Evolutionary conservation across 192 early-diverging fungal species (phyloP), one percentile per base, ranked within the genome.

Genomic region (Backusella luteola): DNA sequence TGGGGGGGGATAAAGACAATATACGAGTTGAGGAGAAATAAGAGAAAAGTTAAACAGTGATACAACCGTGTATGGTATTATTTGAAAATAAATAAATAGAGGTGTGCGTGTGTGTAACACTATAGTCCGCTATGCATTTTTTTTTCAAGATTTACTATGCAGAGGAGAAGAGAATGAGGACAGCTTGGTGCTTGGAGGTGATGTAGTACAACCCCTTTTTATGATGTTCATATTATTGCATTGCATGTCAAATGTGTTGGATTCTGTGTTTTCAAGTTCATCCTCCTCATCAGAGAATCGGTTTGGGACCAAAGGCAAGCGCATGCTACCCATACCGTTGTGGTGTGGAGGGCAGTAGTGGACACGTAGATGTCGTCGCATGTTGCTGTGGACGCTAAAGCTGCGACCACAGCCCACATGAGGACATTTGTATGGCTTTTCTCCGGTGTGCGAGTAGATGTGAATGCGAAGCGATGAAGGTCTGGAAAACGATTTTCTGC

Each of bases 331-430:
- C 70, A 49, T 49, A 2, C 70, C 42, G 8, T 71, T 71, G 23
- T 77, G 66, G 3, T 67, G 66, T 4, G 63, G 66, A 6, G 74
- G 41, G n/a, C 36, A 75, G 39, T 67, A 63, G 41, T 73, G 79
- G 1, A 76, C 79, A 66, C 75, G 69, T 69, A 73, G 35, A 63
- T 80, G 76, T 8, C 75, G 63, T 34, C 79, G 84, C 87, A 92
- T 83, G 53, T 94, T 94, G 74, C 91, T 93, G 23, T 85, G 83
- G 5, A 92, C 91, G 29, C 90, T 89, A 69, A 93, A 93, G 49
- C 84, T 67, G 35, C 78, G 78, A 26, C 67, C 73, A 21, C 73
- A 79, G 9, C 78, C 78, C 19, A 67, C 32, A 56, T 79, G 36
- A 19, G 71, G 78, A 53, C 83, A 84, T 12, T 69, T 71, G 36